A percentile compares a stretch with the other conserved stretches of the same genome.
Evolutionary conservation across 495 filamentous ascomycete genomes (phyloP).

Genomic region (Tuber calosporum): DNA sequence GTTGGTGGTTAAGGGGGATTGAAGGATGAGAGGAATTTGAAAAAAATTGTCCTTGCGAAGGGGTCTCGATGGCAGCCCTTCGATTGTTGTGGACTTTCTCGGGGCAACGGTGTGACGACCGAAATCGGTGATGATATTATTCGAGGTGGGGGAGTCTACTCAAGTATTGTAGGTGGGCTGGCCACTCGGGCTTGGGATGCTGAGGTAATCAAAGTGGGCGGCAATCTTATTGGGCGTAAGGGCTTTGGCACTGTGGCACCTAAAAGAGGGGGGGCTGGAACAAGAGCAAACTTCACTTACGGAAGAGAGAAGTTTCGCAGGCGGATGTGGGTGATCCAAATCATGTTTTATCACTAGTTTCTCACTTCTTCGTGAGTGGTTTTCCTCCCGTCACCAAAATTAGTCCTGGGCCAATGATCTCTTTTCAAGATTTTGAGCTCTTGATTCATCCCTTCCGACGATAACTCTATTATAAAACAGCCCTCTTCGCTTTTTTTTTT

Average conservation of each 20-base stretch:
- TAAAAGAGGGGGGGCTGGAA: neutral
- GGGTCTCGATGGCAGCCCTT: conserved; percentile 16
- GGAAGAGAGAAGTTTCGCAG: neutral
- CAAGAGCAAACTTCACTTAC: too few species aligned
- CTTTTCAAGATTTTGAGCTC: neutral
- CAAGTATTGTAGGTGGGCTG: neutral
- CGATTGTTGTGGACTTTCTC: conserved; percentile 9
- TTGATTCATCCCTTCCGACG: neutral
- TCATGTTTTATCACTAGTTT: neutral
- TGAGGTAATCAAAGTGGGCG: conserved; percentile 27
- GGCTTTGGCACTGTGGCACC: neutral
- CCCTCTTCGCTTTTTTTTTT: neutral
- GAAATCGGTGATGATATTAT: conserved; percentile 18
- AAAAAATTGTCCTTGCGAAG: conserved; percentile 6
- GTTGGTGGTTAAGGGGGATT: conserved; percentile 6
- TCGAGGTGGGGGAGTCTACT: conserved; percentile 6
- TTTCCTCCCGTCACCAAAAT: neutral
- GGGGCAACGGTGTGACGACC: conserved; percentile 3
- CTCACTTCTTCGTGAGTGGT: neutral
- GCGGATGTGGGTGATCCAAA: neutral
- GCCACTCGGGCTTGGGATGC: neutral
- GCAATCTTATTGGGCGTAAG: conserved; percentile 20
- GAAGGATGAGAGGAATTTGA: neutral
- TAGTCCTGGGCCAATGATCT: neutral
- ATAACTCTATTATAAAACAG: neutral